Conservation (phyloP, 345 rosid species). For the Schrenkiella parvula region DNA sequence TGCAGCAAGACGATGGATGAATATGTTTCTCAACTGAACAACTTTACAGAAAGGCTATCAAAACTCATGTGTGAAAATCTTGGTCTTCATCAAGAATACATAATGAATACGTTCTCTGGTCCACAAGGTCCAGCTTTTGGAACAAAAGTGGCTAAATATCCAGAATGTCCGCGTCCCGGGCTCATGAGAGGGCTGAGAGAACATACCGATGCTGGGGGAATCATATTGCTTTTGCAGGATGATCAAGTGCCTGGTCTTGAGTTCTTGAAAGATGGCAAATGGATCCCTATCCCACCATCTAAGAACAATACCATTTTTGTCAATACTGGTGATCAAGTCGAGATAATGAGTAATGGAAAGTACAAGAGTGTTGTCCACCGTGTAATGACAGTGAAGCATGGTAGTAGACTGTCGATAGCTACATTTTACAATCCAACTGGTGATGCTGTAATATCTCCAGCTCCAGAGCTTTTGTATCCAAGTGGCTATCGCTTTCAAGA, state of each 20-base stretch:
- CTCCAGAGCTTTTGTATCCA: slow-evolving; percentile 67
- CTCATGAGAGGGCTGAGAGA: slow-evolving; percentile 81
- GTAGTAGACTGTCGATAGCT: slow-evolving; percentile 88
- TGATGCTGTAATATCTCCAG: slow-evolving; percentile 74
- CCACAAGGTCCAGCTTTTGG: slow-evolving; percentile 68
- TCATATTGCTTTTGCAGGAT: slow-evolving; percentile 81
- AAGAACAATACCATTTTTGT: slow-evolving; percentile 75
- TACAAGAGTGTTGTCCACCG: slow-evolving; percentile 73
- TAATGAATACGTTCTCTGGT: slow-evolving; percentile 60
- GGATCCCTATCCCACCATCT: slow-evolving; percentile 79
- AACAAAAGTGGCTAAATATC: slow-evolving; percentile 88
- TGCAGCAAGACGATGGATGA: slow-evolving; percentile 74
- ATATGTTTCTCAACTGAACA: slow-evolving; percentile 56
- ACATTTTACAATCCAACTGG: slow-evolving; percentile 80
- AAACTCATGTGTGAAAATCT: slow-evolving; percentile 79
- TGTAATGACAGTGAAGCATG: slow-evolving; percentile 65
- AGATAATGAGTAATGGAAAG: slow-evolving; percentile 81
- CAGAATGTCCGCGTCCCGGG: slow-evolving; percentile 69
- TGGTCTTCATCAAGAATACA: slow-evolving; percentile 49
- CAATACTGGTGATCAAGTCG: slow-evolving; percentile 80
- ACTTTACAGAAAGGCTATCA: slow-evolving; percentile 62
- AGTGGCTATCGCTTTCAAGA: slow-evolving; percentile 58
- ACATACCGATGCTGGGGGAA: slow-evolving; percentile 92
- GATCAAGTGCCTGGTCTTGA: slow-evolving; percentile 91
- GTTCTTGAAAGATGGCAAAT: slow-evolving; percentile 69